A percentile compares a stretch with the other conserved stretches of the same genome.
Evolutionary conservation across 305 asterid genomes (phyloP).

Genomic region (Solanum hybrid): DNA sequence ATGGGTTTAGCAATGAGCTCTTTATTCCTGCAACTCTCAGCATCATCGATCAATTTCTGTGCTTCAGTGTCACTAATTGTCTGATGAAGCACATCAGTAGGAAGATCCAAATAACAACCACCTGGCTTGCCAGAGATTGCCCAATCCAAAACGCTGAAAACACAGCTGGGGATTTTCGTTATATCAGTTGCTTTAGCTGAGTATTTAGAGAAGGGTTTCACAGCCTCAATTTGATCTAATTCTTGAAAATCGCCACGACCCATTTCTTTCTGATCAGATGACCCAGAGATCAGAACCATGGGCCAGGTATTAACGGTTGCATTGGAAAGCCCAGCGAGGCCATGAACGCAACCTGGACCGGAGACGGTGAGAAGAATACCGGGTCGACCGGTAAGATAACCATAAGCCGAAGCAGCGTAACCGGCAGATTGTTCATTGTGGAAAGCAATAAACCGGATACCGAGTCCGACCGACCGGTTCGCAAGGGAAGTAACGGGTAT

Average conservation of each 20-base stretch:
- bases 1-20: conserved; percentile 27
- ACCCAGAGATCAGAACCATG: conserved; percentile 75
- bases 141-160: conserved; percentile 55
- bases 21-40: conserved; percentile 30
- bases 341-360: conserved; percentile 92
- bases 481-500: conserved; percentile 85
- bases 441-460: conserved; percentile 77
- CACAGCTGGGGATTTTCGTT: conserved; percentile 37
- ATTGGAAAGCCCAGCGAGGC: conserved; percentile 80
- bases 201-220: conserved; percentile 62
- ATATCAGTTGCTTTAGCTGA: conserved; percentile 60
- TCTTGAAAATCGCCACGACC: conserved; percentile 89
- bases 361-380: conserved; percentile 83
- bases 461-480: conserved; percentile 58
- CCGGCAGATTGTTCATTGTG: conserved; percentile 96
- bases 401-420: conserved; percentile 92
- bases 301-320: conserved; percentile 77
- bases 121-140: conserved; percentile 61
- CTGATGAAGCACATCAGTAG: conserved; percentile 71
- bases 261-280: conserved; percentile 55
- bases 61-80: conserved; percentile 45
- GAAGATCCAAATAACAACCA: conserved; percentile 71
- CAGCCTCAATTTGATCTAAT: conserved; percentile 75
- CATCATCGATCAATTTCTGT: conserved; percentile 37
- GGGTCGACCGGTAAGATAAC: conserved; percentile 66